Evolutionary conservation across 306 rosid genomes (phyloP).

Genomic region (Prunus campanulata): DNA sequence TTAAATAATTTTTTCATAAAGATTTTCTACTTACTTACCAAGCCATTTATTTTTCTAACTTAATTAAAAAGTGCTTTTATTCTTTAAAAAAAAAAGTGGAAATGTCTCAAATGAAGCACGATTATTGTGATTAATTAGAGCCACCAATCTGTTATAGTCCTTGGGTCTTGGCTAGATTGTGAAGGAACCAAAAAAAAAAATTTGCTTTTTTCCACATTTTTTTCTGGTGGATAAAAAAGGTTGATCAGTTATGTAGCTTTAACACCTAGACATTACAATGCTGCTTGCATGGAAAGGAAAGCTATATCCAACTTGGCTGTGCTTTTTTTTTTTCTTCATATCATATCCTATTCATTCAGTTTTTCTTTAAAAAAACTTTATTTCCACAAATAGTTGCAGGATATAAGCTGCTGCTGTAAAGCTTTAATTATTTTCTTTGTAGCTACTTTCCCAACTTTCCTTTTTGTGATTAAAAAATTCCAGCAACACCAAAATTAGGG

Average conservation of each 20-base stretch:
- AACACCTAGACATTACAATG: slow-evolving; percentile 12
- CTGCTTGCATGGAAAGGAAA: neutral
- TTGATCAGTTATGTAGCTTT: neutral
- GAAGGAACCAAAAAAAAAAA: no score
- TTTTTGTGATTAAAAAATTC: neutral
- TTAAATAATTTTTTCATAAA: neutral
- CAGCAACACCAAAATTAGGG: neutral
- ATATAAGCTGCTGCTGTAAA: neutral
- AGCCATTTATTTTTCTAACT: no score
- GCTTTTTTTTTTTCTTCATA: neutral
- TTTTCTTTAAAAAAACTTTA: neutral
- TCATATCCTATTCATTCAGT: neutral
- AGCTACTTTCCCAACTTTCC: neutral
- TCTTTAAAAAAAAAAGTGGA: neutral
- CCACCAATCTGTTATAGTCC: no score
- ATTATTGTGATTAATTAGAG: neutral
- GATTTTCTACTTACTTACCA: no score
- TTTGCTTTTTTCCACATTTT: neutral
- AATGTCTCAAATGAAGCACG: neutral
- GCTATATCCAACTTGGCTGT: neutral
- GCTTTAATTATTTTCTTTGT: neutral
- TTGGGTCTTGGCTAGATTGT: no score
- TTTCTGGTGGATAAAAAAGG: slow-evolving; percentile 10
- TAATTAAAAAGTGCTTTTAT: no score
- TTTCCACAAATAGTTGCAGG: neutral